These are phyloP conservation scores for Sphaerostilbella broomeana DNA, from an alignment of 2,329 filamentous ascomycete species.

Conservation along the genomic window DNA sequence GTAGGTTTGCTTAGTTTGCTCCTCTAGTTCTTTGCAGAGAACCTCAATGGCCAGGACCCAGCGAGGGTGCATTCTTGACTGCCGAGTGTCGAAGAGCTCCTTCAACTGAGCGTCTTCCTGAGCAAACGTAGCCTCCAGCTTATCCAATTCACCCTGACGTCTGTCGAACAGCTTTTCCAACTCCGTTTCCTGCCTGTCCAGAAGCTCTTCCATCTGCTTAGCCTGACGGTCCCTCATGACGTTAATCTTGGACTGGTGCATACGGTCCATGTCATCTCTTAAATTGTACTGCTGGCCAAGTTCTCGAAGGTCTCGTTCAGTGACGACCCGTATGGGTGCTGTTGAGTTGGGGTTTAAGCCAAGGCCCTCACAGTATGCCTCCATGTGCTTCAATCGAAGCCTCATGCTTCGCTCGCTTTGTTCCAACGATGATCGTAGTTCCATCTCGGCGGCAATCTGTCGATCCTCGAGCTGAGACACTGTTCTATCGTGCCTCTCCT, in stretches of 20 bases:
- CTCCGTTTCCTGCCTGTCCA: constrained; percentile 49
- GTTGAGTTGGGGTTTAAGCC: constrained; percentile 32
- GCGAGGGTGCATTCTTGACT: constrained; percentile 37
- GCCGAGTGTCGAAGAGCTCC: constrained; percentile 39
- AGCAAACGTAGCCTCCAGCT: constrained; percentile 39
- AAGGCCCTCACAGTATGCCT: constrained; percentile 55
- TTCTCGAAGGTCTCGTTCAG: constrained; percentile 52
- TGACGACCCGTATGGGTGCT: constrained; percentile 48
- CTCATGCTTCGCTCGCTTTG: constrained; percentile 51
- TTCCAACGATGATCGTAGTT: constrained; percentile 47
- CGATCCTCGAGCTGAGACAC: constrained; percentile 52
- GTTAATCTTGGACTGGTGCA: constrained; percentile 56
- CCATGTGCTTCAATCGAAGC: constrained; percentile 58
- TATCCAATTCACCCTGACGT: constrained; percentile 42
- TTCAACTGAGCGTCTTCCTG: constrained; percentile 45
- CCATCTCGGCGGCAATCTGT: constrained; percentile 57
- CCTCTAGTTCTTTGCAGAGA: constrained; percentile 46
- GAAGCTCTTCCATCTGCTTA: constrained; percentile 53
- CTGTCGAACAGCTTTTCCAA: constrained; percentile 39
- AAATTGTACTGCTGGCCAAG: constrained; percentile 55
- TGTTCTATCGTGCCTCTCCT: constrained; percentile 47
- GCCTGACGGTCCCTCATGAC: constrained; percentile 59
- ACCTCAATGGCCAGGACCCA: constrained; percentile 50
- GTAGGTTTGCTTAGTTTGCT: constrained; percentile 36
- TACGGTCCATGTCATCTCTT: constrained; percentile 51